Evolutionary conservation across 768 basidiomycete species (phyloP).

Genomic region (Pulveroboletus frians): DNA sequence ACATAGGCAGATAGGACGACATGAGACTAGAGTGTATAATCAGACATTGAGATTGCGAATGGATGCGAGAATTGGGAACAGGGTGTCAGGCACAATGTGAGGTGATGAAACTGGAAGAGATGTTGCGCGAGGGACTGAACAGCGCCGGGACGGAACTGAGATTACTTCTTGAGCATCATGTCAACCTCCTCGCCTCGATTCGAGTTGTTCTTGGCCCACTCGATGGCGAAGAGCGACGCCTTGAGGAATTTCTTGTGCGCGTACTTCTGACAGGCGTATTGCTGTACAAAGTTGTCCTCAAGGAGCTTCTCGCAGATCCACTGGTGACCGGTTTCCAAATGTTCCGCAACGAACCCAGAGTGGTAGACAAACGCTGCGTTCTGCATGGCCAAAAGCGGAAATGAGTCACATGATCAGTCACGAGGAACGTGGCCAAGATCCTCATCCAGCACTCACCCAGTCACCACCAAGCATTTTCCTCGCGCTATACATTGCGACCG

Average conservation of each 20-base stretch:
- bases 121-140: constrained; percentile 19
- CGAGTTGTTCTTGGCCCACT: constrained; percentile 60
- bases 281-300: constrained; percentile 72
- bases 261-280: constrained; percentile 95
- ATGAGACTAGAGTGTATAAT: constrained; percentile 35
- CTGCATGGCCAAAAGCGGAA: constrained; percentile 40
- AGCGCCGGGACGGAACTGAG: constrained; percentile 9
- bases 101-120: constrained; percentile 23
- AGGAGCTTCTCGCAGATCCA: constrained; percentile 80
- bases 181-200: constrained; percentile 31
- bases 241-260: constrained; percentile 97
- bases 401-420: constrained; percentile 32
- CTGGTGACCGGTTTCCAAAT: constrained; percentile 75
- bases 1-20: constrained; percentile 34
- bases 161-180: constrained; percentile 30
- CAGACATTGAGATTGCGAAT: constrained; percentile 36
- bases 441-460: constrained; percentile 68
- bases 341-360: constrained; percentile 86
- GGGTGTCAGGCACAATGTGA: constrained; percentile 33
- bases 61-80: constrained; percentile 33
- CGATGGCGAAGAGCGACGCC: constrained; percentile 72
- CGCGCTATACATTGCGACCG: constrained; percentile 96
- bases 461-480: constrained; percentile 90
- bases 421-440: constrained; percentile 6
- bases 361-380: constrained; percentile 88